Evolutionary conservation across 2,329 filamentous ascomycete species (phyloP).

Genomic region (Pseudocercospora musae): DNA sequence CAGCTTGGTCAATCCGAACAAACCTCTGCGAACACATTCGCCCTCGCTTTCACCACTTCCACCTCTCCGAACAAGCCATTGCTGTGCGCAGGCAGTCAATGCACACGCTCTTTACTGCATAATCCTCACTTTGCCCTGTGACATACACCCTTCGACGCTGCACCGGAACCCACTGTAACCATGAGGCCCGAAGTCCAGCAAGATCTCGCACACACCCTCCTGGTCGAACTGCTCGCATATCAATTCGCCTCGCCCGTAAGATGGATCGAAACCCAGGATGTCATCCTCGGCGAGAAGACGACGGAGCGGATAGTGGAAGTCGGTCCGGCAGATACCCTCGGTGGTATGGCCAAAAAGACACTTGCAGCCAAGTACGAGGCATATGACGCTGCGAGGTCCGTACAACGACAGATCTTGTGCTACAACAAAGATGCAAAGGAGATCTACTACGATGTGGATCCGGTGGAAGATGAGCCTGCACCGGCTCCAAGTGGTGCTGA

Average conservation of each 20-base stretch:
- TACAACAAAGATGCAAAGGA: slow-evolving; percentile 99
- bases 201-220: slow-evolving; percentile 95
- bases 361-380: slow-evolving; percentile 97
- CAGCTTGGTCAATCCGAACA: background rate
- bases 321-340: slow-evolving; percentile 92
- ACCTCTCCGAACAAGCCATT: background rate
- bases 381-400: slow-evolving; percentile 93
- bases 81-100: slow-evolving; percentile 14
- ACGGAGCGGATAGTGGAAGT: slow-evolving; percentile 98
- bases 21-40: slow-evolving; percentile 10
- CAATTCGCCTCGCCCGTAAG: slow-evolving; percentile 97
- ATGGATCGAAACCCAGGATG: slow-evolving; percentile 99
- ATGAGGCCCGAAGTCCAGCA: slow-evolving; percentile 99
- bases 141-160: slow-evolving; percentile 16
- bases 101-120: slow-evolving; percentile 20
- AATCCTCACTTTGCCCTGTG: slow-evolving; percentile 7
- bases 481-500: slow-evolving; percentile 52
- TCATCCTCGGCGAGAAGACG: slow-evolving; percentile 91
- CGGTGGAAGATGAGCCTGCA: slow-evolving; percentile 78
- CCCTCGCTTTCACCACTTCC: background rate
- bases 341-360: slow-evolving; percentile 95
- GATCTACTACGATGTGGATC: slow-evolving; percentile 98
- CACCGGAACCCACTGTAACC: slow-evolving; percentile 19
- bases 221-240: slow-evolving; percentile 97
- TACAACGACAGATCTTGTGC: slow-evolving; percentile 95